Percentiles rank a stretch among this genome's conserved stretches.
Evolutionary conservation across 78 protist genomes (phyloP).

Genomic region (Diacronema lutheri): DNA sequence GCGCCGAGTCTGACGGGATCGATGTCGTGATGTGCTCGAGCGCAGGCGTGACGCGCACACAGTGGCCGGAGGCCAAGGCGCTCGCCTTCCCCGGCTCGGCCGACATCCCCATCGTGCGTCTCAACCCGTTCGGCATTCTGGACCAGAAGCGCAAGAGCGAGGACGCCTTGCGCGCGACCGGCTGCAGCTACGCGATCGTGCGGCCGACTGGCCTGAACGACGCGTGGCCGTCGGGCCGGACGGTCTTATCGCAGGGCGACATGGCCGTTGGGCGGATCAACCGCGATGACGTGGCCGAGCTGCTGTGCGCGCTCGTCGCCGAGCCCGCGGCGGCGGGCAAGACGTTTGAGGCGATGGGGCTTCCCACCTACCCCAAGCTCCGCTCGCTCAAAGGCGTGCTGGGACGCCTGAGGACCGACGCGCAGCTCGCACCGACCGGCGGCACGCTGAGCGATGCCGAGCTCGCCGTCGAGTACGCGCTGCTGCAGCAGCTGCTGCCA

Average conservation of each 20-base stretch:
- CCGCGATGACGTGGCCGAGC: not conserved
- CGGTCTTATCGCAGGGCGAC: constrained; percentile 13
- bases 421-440: not conserved
- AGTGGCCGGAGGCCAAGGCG: not conserved
- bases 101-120: constrained; percentile 29
- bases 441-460: not conserved
- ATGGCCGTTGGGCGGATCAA: constrained; percentile 13
- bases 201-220: constrained; percentile 26
- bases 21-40: not conserved
- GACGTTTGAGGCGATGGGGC: constrained; percentile 1
- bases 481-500: constrained; percentile 23
- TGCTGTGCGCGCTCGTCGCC: not conserved
- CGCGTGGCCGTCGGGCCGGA: constrained; percentile 4
- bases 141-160: not conserved
- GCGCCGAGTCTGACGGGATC: not conserved
- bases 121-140: constrained; percentile 21
- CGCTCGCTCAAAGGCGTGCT: not conserved
- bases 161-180: not conserved
- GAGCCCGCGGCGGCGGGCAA: constrained; percentile 1
- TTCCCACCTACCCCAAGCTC: not conserved
- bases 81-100: not conserved
- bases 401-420: not conserved
- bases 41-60: constrained; percentile 7
- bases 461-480: not conserved
- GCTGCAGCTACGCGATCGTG: not conserved